Percentiles rank a stretch among this genome's conserved stretches.
These are phyloP conservation scores for Phytopythium litorale DNA, from an alignment of 352 stramenopile genomes.

Conservation along the genomic window DNA sequence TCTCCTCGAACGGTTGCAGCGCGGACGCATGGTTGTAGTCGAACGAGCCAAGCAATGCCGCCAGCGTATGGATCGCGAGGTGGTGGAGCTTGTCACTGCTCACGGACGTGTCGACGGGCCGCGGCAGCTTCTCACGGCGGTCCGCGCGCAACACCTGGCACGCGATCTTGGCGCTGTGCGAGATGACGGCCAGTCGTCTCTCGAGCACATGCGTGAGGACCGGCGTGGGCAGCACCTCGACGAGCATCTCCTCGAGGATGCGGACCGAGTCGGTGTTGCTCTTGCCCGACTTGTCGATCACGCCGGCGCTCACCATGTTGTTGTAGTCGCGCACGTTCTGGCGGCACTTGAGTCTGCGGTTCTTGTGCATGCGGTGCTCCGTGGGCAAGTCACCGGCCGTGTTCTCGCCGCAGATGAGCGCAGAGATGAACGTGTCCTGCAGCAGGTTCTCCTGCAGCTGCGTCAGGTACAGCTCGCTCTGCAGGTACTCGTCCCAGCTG, in stretches of 20 bases:
- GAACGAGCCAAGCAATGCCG: conserved; percentile 63
- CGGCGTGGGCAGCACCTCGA: conserved; percentile 69
- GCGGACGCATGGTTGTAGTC: conserved; percentile 52
- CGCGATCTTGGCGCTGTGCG: conserved; percentile 68
- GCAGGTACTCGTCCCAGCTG: conserved; percentile 83
- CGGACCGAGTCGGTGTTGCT: conserved; percentile 66
- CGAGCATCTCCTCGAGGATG: conserved; percentile 79
- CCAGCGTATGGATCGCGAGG: conserved; percentile 78
- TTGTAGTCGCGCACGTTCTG: conserved; percentile 76
- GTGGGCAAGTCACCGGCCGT: conserved; percentile 69
- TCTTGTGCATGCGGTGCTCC: conserved; percentile 85
- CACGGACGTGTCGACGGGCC: conserved; percentile 29
- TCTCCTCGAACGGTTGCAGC: conserved; percentile 67
- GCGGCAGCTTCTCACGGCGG: conserved; percentile 32
- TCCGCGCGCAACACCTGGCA: conserved; percentile 48
- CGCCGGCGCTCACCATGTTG: conserved; percentile 81
- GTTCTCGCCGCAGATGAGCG: conserved; percentile 74
- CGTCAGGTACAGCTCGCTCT: conserved; percentile 71
- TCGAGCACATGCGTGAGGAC: conserved; percentile 78
- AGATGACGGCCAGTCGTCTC: conserved; percentile 74
- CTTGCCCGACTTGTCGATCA: conserved; percentile 63
- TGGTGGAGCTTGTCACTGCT: conserved; percentile 73
- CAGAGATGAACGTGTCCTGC: conserved; percentile 75
- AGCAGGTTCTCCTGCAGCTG: conserved; percentile 74
- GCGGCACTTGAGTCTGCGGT: conserved; percentile 74